Evolutionary conservation across 2,329 filamentous ascomycete genomes (phyloP).

Genomic region (Exophiala bonariae): DNA sequence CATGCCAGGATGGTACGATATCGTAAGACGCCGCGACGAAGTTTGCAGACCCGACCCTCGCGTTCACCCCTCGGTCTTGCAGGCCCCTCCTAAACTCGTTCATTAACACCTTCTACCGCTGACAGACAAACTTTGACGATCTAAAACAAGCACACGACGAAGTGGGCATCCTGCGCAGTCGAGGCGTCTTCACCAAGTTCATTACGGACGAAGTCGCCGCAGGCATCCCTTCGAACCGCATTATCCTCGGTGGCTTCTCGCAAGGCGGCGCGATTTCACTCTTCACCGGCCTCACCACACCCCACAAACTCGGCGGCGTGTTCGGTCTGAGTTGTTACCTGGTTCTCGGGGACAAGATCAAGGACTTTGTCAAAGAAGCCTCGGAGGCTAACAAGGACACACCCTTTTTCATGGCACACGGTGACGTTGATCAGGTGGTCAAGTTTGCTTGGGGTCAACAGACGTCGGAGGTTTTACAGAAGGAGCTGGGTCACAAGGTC

Average conservation of each 20-base stretch:
- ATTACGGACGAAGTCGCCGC: constrained; percentile 78
- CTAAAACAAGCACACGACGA: constrained; percentile 51
- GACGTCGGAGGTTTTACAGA: constrained; percentile 67
- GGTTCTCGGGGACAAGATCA: constrained; percentile 66
- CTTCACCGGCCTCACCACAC: constrained; percentile 73
- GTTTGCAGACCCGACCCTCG: constrained; percentile 24
- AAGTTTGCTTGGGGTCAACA: constrained; percentile 65
- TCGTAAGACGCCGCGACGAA: constrained; percentile 45
- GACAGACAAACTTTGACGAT: constrained; percentile 43
- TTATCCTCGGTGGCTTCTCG: constrained; percentile 68
- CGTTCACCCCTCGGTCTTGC: background rate
- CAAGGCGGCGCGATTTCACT: constrained; percentile 87
- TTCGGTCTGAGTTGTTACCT: constrained; percentile 83
- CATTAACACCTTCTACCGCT: too few species aligned
- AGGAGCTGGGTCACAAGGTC: constrained; percentile 69
- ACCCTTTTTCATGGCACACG: constrained; percentile 86
- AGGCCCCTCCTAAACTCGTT: background rate
- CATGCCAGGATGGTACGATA: constrained; percentile 45
- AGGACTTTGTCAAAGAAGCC: constrained; percentile 53
- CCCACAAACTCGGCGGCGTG: constrained; percentile 79
- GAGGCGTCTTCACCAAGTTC: constrained; percentile 74
- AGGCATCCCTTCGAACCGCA: constrained; percentile 78
- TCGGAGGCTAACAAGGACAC: constrained; percentile 68
- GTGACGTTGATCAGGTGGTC: constrained; percentile 74
- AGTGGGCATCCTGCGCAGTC: constrained; percentile 69